These are phyloP conservation scores for Scheffersomyces titani DNA, from an alignment of 1,139 yeast genomes.

Conservation along the genomic window DNA sequence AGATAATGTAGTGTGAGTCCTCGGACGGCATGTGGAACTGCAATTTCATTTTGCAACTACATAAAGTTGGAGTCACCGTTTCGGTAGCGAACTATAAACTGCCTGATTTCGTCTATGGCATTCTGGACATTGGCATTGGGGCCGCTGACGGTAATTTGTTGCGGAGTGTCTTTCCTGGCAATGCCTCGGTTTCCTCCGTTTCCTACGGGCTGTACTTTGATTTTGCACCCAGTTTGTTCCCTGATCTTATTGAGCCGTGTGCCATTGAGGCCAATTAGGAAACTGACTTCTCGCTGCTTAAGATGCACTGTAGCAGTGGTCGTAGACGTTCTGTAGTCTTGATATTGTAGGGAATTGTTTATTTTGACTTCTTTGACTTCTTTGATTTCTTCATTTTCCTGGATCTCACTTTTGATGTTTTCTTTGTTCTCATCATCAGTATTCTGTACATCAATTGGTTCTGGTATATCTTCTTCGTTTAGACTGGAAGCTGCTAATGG, in stretches of 20 bases:
- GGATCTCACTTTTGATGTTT: not conserved
- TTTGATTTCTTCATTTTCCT: too few species aligned
- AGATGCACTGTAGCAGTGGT: not conserved
- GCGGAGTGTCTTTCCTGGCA: constrained; percentile 13
- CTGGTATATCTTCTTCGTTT: not conserved
- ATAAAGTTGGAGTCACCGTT: not conserved
- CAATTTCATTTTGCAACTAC: constrained; percentile 1
- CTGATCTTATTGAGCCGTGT: constrained; percentile 25
- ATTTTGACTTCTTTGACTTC: not conserved
- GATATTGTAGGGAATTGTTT: not conserved
- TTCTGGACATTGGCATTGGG: constrained; percentile 14
- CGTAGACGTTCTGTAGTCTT: not conserved
- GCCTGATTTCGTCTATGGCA: constrained; percentile 17
- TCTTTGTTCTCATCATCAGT: not conserved
- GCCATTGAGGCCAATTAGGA: constrained; percentile 31
- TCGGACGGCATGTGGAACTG: not conserved
- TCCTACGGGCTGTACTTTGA: constrained; percentile 17
- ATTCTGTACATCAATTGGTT: not conserved
- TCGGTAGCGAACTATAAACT: not conserved
- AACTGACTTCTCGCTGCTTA: constrained; percentile 26
- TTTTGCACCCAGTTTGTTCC: constrained; percentile 27
- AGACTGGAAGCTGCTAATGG: not conserved
- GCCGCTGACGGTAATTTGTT: constrained; percentile 17
- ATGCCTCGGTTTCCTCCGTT: not conserved
- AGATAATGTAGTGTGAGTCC: not conserved